Percentiles rank a stretch among this genome's conserved stretches.
Conservation (phyloP, 177 flowering plant species). For the Vitis hybrid region DNA sequence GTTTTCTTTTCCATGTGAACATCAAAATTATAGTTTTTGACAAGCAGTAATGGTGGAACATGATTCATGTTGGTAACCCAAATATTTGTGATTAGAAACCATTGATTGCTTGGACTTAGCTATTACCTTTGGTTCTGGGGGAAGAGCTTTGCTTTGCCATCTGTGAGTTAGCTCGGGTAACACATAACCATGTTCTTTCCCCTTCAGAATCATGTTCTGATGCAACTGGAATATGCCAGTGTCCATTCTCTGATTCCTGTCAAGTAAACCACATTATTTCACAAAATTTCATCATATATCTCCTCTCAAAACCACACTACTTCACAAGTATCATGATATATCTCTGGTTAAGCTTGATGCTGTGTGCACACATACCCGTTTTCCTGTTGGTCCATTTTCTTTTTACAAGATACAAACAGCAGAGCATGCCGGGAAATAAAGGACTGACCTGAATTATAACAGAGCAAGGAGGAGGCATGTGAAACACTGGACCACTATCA, state of each 20-base stretch:
- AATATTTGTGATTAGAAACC: not conserved
- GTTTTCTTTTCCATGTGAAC: no score
- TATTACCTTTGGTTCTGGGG: constrained; percentile 36
- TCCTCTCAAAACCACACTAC: no score
- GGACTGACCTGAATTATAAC: constrained; percentile 79
- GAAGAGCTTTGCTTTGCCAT: constrained; percentile 21
- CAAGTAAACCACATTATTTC: not conserved
- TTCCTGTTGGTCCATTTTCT: not conserved
- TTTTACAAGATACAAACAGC: not conserved
- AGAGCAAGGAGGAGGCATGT: constrained; percentile 87
- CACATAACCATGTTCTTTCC: constrained; percentile 74
- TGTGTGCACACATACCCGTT: not conserved
- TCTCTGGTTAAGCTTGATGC: not conserved
- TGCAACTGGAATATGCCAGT: constrained; percentile 84
- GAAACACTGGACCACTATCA: constrained; percentile 59
- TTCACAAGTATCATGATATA: not conserved
- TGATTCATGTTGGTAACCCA: not conserved
- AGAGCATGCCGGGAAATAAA: constrained; percentile 1
- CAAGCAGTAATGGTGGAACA: not conserved
- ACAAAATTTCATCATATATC: not conserved
- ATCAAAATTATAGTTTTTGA: not conserved
- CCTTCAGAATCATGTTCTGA: constrained; percentile 43
- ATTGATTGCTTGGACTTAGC: not conserved
- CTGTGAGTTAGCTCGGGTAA: constrained; percentile 36
- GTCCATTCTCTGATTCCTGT: constrained; percentile 80